Base-by-base conservation (phyloP, 139 green algal species). In the Chlamydomonas schloesseri region DNA sequence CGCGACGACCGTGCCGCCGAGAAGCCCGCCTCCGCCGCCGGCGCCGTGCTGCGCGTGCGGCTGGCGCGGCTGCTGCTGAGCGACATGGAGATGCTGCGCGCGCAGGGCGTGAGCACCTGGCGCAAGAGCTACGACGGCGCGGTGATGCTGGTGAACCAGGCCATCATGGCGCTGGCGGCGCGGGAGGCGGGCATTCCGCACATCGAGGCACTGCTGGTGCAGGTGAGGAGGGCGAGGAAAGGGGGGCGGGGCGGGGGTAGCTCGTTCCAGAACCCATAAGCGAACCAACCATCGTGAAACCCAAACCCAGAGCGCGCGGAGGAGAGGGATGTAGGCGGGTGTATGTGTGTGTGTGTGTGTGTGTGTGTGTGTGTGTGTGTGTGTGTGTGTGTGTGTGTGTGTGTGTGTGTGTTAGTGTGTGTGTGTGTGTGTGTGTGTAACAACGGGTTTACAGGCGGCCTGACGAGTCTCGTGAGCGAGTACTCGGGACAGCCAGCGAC, bases 1-100 rank as follows among this genome's bases (percentile, higher is more conserved):
- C 81, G 83, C 9, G 88, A 92, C 62, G 88, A 92, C 80, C 88
- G 88, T 24, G 76, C 84, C 18, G 88, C 88, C 23, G 88, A 92
- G 80, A 90, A 90, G 68, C 72, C 86, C 37, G 88, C 88, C 46
- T 83, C 69, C 36, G 65, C 87, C 6, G 84, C 88, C 20, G 88
- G 73, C 9, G 88, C 88, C 28, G 81, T 87, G 37, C 73, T 92
- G 34, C 88, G 88, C 36, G 55, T 88, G 69, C 84, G 82, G 58
- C 81, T 92, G 46, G 67, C 68, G 28, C 67, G 68, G 31, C 69
- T 86, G 80, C 68, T 86, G 46, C 80, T 86, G 33, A 23, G 17
- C 2, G 80, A 86, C 31, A 86, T 86, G 80, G 80, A 70, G 80
- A n/a, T 78, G 80, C 80, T 86, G 80, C 29, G 80, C 23, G 14